Evolutionary conservation across 2,329 filamentous ascomycete genomes (phyloP).

Genomic region (Endocalyx cinctus): DNA sequence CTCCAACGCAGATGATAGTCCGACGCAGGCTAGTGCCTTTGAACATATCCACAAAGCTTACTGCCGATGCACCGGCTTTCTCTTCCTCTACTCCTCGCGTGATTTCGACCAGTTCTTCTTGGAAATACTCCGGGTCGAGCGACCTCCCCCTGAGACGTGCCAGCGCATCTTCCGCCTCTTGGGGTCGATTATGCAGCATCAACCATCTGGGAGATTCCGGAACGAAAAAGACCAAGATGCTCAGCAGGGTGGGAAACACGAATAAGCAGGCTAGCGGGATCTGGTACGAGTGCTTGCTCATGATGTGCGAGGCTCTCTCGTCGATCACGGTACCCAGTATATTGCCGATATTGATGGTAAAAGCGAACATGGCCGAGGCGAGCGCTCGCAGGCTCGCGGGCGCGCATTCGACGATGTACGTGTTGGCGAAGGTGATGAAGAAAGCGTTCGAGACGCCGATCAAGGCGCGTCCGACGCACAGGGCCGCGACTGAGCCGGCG

Average conservation of each 20-base stretch:
- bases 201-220: constrained; percentile 27
- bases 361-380: constrained; percentile 10
- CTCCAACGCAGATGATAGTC: constrained; percentile 15
- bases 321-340: constrained; percentile 11
- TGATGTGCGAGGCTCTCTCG: constrained; percentile 12
- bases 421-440: constrained; percentile 22
- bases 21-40: constrained; percentile 17
- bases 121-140: constrained; percentile 11
- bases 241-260: constrained; percentile 10
- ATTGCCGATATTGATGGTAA: constrained; percentile 12
- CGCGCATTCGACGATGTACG: constrained; percentile 21
- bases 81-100: constrained; percentile 18
- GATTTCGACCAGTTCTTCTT: constrained; percentile 19
- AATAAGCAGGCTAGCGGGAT: constrained; percentile 14
- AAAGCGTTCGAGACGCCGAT: constrained; percentile 22
- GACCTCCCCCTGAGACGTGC: constrained; percentile 16
- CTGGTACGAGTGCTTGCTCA: constrained; percentile 14
- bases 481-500: constrained; percentile 10
- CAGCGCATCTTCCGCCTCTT: constrained; percentile 22
- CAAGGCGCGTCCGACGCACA: constrained; percentile 20
- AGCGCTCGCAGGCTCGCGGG: constrained; percentile 13
- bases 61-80: constrained; percentile 11
- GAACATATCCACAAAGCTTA: constrained; percentile 17
- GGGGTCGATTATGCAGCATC: constrained; percentile 19
- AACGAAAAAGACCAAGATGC: constrained; percentile 17